Evolutionary conservation across 1,284 basidiomycete genomes (phyloP), one percentile per base, ranked within the genome.

Genomic region (Malassezia furfur): DNA sequence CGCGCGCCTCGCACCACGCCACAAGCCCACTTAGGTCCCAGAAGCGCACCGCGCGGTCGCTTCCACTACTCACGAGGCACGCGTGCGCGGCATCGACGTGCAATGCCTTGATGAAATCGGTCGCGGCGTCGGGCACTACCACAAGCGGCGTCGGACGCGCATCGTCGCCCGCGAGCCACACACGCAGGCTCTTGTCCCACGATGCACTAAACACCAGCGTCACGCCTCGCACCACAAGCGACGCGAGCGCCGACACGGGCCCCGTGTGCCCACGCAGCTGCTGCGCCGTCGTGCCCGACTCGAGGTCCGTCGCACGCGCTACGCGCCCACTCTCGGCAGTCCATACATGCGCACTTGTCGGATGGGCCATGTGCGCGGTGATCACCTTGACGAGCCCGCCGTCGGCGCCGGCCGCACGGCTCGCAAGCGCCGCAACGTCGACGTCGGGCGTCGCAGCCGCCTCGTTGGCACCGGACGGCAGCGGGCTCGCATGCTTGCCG

Each of bases 41-140:
- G 14, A 49, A 28, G 14, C 61, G 50, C 19, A 63, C 53, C 14
- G 30, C 35, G 25, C 43, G 39, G 50, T 63, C 61, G 21, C 50
- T 56, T 17, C 58, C 61, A 21, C 61, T 55, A 35, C 46, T 53
- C 12, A 55, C 38, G 2, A 63, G 46, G 43, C 56, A 28, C n/a
- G 15, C 28, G 19, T 54, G 50, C 41, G 17, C 17, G 2, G 52
- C 28, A 39, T 54, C 52, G 14, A 47, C 48, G 39, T 45, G 39
- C 22, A 63, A 31, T 6, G 58, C 46, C 59, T 63, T 63, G 61
- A 63, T 53, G 19, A 63, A 54, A 32, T 63, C 61, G n/a, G 51
- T 28, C 14, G 48, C 50, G 10, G 61, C 61, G 12, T 60, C 25
- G 2, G 45, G 30, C 32, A 57, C 17, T 10, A 21, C n/a, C 14